phyloP scores from a whole-genome alignment of 176 grass and related monocot genomes.

The Oropetium thomaeum region DNA sequence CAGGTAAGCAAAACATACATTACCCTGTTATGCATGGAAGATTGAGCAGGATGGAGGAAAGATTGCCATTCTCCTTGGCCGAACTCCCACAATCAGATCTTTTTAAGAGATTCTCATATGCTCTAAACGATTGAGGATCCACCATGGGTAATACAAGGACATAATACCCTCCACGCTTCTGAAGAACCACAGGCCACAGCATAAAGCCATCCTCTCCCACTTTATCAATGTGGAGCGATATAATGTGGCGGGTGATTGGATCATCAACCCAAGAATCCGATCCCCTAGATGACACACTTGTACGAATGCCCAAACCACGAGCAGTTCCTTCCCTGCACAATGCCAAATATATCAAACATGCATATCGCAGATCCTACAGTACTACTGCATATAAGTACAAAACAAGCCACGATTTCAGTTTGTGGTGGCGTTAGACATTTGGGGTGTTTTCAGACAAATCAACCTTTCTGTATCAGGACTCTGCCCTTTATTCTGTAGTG shows the following conservation, averaged over 20 bases:
- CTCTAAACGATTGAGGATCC: conserved; percentile 60
- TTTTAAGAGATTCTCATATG: conserved; percentile 56
- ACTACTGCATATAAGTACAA: not conserved
- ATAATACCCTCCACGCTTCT: conserved; percentile 69
- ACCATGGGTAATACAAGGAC: conserved; percentile 73
- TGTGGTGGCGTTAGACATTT: not conserved
- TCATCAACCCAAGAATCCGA: conserved; percentile 94
- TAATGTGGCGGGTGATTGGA: conserved; percentile 75
- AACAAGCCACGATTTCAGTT: not conserved
- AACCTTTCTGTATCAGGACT: not conserved
- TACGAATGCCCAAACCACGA: conserved; percentile 66
- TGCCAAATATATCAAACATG: not conserved
- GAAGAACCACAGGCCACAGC: conserved; percentile 80
- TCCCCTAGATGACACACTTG: conserved; percentile 47
- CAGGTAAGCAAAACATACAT: conserved; percentile 73
- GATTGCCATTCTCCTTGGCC: conserved; percentile 53
- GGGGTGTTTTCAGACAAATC: not conserved
- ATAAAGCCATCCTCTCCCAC: conserved; percentile 49
- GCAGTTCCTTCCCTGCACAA: conserved; percentile 72
- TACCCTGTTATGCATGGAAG: conserved; percentile 99
- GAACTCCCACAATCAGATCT: conserved; percentile 74
- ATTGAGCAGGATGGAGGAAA: conserved; percentile 80
- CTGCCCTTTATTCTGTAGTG: not conserved
- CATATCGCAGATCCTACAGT: not conserved
- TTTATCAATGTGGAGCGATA: conserved; percentile 54